Base-by-base conservation (phyloP, 2,329 filamentous ascomycete genomes). In the Ceratocystis cubensis region DNA sequence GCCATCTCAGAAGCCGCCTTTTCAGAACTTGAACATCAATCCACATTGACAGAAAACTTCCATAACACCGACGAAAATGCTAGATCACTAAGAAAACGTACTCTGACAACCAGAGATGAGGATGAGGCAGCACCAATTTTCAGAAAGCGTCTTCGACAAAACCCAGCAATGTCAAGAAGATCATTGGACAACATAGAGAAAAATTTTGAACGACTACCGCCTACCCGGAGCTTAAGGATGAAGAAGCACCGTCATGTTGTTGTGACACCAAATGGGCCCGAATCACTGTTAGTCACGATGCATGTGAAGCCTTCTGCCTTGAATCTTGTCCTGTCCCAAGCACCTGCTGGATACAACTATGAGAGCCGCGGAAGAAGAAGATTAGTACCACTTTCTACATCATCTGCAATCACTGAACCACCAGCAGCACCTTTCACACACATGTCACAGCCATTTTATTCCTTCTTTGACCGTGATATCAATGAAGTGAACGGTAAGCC, bases 401-500 rank as follows among this genome's bases (percentile, higher is more conserved):
- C 61, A n/a, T 56, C 44, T 22, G 64, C 53, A 1, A 64, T 62
- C 15, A 50, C 66, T 4, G 66, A 69, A 53, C 64, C 68, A 48
- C 80, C 80, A 73, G 84, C 80, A 74, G 73, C 87, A 75, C 73
- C 87, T 75, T 77, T 84, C 76, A 75, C 82, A 73, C 72, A 81
- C 72, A 74, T 89, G 72, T 84, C 85, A 1, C 88, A 91, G 69
- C 88, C 89, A 0, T 93, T 95, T 73, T 93, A 93, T 71, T 89
- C 89, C 0, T 92, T 96, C 70, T 88, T 88, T 69, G 93, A 96
- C 71, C 89, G 89, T 70, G 93, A 96, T 71, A 85, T 85, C 20
- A 92, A 96, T 68, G 92, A 97, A 72, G 79, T 86, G 48, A 96
- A 95, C 74, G 88, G 88, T 63, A 97, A 96, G 74, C 94, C 94